Percentiles rank a stretch among this genome's conserved stretches.
Conservation (phyloP, 139 green algal species). For the Prasinococcaceae sp. region DNA sequence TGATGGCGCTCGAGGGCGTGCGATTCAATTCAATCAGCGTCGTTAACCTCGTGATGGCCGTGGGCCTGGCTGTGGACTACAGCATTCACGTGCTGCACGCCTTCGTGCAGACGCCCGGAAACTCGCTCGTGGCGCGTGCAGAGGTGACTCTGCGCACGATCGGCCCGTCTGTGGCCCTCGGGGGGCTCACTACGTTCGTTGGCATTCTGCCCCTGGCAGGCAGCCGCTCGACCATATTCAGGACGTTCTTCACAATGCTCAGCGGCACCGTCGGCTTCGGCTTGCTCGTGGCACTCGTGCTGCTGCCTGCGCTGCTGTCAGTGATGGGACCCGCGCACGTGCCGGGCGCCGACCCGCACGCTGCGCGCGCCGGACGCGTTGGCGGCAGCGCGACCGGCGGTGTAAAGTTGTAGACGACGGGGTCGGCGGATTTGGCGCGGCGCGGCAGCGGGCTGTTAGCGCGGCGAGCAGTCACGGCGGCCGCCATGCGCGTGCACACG, state of each 20-base stretch:
- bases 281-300: slow-evolving; percentile 12
- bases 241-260: slow-evolving; percentile 24
- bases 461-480: too few species aligned
- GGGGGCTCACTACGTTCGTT: slow-evolving; percentile 28
- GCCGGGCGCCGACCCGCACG: too few species aligned
- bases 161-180: slow-evolving; percentile 24
- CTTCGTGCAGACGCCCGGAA: slow-evolving; percentile 19
- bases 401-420: too few species aligned
- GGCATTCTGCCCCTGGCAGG: slow-evolving; percentile 7
- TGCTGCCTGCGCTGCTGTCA: slow-evolving; percentile 19
- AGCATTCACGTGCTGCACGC: slow-evolving; percentile 31
- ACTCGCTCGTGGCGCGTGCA: background rate
- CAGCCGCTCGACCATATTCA: slow-evolving; percentile 24
- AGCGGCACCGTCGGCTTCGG: slow-evolving; percentile 13
- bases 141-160: slow-evolving; percentile 9
- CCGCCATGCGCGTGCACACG: too few species aligned
- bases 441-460: too few species aligned
- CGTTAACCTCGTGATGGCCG: slow-evolving; percentile 38
- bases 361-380: too few species aligned
- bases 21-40: slow-evolving; percentile 9
- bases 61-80: slow-evolving; percentile 45
- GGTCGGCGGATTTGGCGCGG: too few species aligned
- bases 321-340: too few species aligned
- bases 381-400: too few species aligned
- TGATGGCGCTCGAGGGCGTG: background rate